Evolutionary conservation across 371 early-diverging fungal species (phyloP), one percentile per base, ranked within the genome.

Genomic region (Mucor mucedo): DNA sequence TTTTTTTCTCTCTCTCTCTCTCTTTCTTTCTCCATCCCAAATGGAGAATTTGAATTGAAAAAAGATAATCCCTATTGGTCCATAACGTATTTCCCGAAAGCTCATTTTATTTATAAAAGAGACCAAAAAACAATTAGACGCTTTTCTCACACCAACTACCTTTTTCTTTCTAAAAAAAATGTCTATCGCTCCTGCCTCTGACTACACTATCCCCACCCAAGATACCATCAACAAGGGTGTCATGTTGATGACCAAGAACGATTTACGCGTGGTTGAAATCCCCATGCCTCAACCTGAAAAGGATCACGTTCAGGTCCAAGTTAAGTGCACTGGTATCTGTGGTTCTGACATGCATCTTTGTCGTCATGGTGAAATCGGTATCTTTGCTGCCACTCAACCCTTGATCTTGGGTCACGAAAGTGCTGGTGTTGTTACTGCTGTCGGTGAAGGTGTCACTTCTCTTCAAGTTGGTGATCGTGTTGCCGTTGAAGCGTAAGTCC

Each of bases 381-480:
- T 79, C n/a, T 79, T 79, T 55, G 72, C 71, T 38, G 75, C 74
- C 2, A 72, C 60, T 4, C 50, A 56, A 1, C 79, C 79, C 48
- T 71, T 69, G 32, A 52, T 79, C 11, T 67, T 80, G 13, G 76
- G 70, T 49, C 69, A 78, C 58, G 80, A 77, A 68, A 71, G 77
- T 62, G 63, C 67, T 50, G 67, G 73, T 68, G 56, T 68, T 55
- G 74, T 78, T 6, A 65, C 74, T 28, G 74, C 71, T 13, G 14
- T 78, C 7, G 78, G 78, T 8, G 66, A 70, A 50, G 62, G 59
- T 52, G 77, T 78, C n/a, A 74, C 62, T 9, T 55, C 65, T 28
- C 59, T 83, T 39, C 69, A 71, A 45, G 71, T 84, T 45, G 87
- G 78, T 60, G 73, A 77, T 65, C 55, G 72, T 13, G 86, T 84